Evolutionary conservation across 1,284 basidiomycete species (phyloP).

Genomic region (Somion occarium): DNA sequence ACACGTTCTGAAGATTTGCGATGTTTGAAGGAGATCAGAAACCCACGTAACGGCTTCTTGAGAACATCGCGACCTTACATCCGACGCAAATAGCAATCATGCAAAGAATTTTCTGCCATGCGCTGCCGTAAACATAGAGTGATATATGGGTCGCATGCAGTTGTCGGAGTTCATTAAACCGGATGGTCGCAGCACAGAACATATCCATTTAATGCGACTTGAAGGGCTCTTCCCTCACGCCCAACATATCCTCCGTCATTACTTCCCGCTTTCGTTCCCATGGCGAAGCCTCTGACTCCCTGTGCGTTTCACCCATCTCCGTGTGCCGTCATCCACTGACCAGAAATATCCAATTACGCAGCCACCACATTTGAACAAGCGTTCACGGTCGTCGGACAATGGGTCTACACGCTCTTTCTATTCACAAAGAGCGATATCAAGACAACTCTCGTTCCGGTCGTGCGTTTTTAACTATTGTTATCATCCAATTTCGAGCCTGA

Average conservation of each 20-base stretch:
- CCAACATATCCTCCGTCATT: not conserved
- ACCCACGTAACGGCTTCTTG: not conserved
- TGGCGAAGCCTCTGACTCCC: not conserved
- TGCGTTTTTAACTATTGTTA: constrained; percentile 15
- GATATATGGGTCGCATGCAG: too few species aligned
- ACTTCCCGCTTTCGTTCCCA: not conserved
- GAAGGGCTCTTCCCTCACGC: not conserved
- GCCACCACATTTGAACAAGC: not conserved
- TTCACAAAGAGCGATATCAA: constrained; percentile 36
- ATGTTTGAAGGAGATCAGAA: not conserved
- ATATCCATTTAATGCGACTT: not conserved
- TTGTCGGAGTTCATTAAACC: too few species aligned
- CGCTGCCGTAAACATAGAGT: too few species aligned
- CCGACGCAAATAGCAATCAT: not conserved
- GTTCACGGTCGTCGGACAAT: not conserved
- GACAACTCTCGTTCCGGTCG: constrained; percentile 33
- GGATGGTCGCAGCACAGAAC: not conserved
- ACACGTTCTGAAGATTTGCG: too few species aligned
- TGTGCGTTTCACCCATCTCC: not conserved
- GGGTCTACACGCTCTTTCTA: constrained; percentile 18
- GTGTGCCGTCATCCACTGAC: not conserved
- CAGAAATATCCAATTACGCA: not conserved
- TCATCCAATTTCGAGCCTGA: not conserved
- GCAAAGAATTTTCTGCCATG: too few species aligned
- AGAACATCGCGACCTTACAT: not conserved